phyloP scores from a whole-genome alignment of 768 basidiomycete genomes.

The Inosperma sp. region DNA sequence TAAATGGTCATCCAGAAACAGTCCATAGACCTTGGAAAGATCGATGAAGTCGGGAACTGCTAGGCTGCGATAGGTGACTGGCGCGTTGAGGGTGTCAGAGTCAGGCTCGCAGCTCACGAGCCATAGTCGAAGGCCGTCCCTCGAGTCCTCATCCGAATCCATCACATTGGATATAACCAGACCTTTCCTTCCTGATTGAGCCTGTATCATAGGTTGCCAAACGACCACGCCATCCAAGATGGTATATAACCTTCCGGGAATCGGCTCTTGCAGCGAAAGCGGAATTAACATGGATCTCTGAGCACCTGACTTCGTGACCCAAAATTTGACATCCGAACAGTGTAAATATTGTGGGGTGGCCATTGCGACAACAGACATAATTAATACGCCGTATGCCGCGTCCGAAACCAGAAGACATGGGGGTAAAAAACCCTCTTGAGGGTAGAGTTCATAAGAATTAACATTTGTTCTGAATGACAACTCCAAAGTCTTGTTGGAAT shows the following conservation, averaged over 20 bases:
- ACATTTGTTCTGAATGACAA: constrained; percentile 8
- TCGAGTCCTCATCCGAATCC: neutral
- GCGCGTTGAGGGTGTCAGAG: no score
- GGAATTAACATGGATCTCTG: no score
- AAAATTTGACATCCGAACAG: neutral
- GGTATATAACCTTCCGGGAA: neutral
- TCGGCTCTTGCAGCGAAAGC: neutral
- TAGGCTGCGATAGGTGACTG: no score
- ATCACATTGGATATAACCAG: constrained; percentile 13
- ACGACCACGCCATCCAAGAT: neutral
- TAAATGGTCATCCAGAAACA: no score
- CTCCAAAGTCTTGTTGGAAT: constrained; percentile 5
- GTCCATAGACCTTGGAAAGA: no score
- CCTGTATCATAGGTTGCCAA: neutral
- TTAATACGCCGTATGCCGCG: constrained; percentile 3
- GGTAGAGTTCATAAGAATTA: neutral
- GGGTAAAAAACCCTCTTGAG: neutral
- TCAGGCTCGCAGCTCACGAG: constrained; percentile 17
- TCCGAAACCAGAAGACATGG: neutral
- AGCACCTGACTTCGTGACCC: neutral
- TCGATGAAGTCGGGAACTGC: no score
- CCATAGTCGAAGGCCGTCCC: neutral
- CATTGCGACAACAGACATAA: neutral
- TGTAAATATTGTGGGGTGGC: no score
- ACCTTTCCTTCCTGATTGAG: constrained; percentile 17